Percentiles rank a stretch among this genome's conserved stretches.
phyloP scores from a whole-genome alignment of 2,329 filamentous ascomycete genomes.

The Clarireedia sp. region DNA sequence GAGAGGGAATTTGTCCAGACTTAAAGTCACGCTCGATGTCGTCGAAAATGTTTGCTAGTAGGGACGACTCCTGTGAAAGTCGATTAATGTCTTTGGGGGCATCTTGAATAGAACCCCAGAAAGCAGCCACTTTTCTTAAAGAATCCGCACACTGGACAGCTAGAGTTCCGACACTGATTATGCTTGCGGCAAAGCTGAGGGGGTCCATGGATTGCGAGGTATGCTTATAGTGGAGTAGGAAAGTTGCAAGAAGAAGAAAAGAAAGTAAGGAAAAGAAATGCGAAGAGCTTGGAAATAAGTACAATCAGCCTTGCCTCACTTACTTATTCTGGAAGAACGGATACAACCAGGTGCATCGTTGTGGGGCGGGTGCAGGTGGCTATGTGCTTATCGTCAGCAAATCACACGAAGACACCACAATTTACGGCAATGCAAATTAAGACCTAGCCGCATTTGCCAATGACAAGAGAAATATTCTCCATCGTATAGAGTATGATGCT shows the following conservation, averaged over 20 bases:
- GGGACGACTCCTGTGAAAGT: conserved; percentile 7
- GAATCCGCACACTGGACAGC: conserved; percentile 8
- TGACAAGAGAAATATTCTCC: neutral
- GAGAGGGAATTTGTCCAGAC: neutral
- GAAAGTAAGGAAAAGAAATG: neutral
- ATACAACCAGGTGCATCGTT: neutral
- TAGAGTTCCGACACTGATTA: conserved; percentile 11
- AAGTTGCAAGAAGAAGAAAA: no score
- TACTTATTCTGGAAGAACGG: no score
- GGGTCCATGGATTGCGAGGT: neutral
- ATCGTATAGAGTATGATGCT: neutral
- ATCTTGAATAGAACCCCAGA: conserved; percentile 13
- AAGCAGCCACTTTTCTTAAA: conserved; percentile 8
- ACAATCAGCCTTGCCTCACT: no score
- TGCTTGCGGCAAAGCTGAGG: conserved; percentile 8
- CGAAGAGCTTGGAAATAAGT: neutral
- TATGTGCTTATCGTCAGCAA: neutral
- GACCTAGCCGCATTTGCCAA: neutral
- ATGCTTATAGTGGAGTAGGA: neutral
- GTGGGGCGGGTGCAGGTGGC: neutral
- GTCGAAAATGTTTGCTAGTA: conserved; percentile 7
- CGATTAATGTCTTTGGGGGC: conserved; percentile 11
- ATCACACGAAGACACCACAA: neutral
- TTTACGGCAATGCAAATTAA: neutral
- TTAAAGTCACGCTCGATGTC: neutral